Base-by-base conservation (phyloP, 2,329 filamentous ascomycete genomes). In the Pseudogymnoascus sp. region DNA sequence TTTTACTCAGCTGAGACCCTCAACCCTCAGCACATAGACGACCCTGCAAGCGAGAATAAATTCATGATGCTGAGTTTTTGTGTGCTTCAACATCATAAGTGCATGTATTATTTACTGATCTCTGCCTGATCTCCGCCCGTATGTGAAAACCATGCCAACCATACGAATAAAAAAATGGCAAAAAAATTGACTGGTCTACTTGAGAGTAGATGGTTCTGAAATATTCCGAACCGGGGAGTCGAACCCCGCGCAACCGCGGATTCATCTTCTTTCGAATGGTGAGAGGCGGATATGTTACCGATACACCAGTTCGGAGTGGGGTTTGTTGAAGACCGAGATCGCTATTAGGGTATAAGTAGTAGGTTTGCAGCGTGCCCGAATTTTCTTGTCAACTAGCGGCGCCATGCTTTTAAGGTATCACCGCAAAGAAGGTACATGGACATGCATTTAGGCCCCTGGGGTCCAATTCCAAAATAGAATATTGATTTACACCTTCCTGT, bases 141-240 rank as follows among this genome's bases (percentile, higher is more conserved):
- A 11, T 11, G 18, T 6, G 6, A 50, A 47, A 30, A 50, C 30
- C 3, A 47, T 25, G 18, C 11, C n/a, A n/a, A 18, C 30, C 9
- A 4, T 33, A 18, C 28, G 22, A 25, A 25, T 36, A 50, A 57
- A 61, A 61, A 59, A 61, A 22, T 7, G 18, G n/a, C 22, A 61
- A 61, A 61, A 61, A 59, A 59, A 39, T 33, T 3, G 60, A 61
- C 50, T 41, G 39, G 18, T 37, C 47, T 41, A 36, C 57, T 38
- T 58, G 33, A 38, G 33, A 54, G 36, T 59, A 41, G 60, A 59
- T 61, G 60, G 60, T 61, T 61, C 60, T 59, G 54, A 47, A 61
- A 61, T 60, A 60, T 57, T 62, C 61, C 61, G 61, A 62, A 62
- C 58, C 61, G 61, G 61, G 60, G 60, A 62, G 57, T 62, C 60